Base-by-base conservation (phyloP, 352 stramenopile species). In the Pythium myriotylum region DNA sequence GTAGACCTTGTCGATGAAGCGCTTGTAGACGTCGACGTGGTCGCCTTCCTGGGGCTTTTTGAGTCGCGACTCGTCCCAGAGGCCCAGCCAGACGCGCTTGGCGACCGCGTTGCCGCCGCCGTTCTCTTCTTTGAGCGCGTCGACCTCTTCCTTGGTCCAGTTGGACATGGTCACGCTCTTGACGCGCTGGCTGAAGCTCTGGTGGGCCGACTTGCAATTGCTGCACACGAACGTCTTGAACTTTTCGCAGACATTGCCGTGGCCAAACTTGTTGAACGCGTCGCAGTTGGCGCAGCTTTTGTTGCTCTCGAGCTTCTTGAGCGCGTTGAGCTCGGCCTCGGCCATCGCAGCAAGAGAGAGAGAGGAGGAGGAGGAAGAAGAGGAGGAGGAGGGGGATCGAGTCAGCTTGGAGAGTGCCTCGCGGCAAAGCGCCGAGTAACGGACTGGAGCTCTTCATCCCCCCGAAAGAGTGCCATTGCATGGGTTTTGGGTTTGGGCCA, bases 151-250 rank as follows among this genome's bases (percentile, higher is more conserved):
- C 57, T 92, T 81, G 22, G 80, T 94, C 95, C 95, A 98, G 66
- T 89, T 96, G 51, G 76, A 94, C 95, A 98, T 98, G 53, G 94
- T 98, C 19, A 98, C 79, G 48, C 85, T 94, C 75, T 98, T 98
- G 72, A 97, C 96, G 78, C 95, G 91, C 71, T 97, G 92, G 40
- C 79, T 96, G 63, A 91, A 96, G 65, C 92, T 96, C 76, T 98
- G 92, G 70, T 98, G 95, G 13, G 89, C 92, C 42, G 85, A 93
- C 79, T 98, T 98, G 79, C 95, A 98, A 61, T 94, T 84, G 65
- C 92, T 92, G 76, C 95, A 98, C 23, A 98, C 89, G 74, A 98
- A 98, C 55, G 86, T 92, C 54, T 74, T 93, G 64, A 90, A 84
- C 72, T 96, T 96, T 60, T 97, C 92, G 76, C 91, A 98, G 35